A percentile compares a stretch with the other conserved stretches of the same genome.
Evolutionary conservation across 2,329 filamentous ascomycete species (phyloP).

Genomic region (Tolypocladium album): DNA sequence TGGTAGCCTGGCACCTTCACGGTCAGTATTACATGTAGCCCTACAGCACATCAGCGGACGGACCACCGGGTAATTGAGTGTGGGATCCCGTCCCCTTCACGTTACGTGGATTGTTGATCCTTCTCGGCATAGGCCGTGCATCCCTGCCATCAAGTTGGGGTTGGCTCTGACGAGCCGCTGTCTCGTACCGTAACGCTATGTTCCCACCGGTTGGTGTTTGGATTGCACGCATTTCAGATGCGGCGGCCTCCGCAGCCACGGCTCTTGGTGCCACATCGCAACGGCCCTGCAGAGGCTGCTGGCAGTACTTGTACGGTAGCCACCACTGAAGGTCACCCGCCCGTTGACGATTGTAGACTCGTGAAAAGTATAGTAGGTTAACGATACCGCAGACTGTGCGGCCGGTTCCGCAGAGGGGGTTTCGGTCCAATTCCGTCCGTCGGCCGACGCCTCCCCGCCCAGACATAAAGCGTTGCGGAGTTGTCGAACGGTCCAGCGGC

Average conservation of each 20-base stretch:
- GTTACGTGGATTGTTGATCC: too few relatives aligned
- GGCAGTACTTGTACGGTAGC: background rate
- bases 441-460: background rate
- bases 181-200: too few relatives aligned
- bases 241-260: too few relatives aligned
- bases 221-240: too few relatives aligned
- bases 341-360: background rate
- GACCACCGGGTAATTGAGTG: background rate
- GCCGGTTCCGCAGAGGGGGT: background rate
- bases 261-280: background rate
- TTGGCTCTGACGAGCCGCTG: too few relatives aligned
- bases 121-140: too few relatives aligned
- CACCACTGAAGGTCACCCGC: background rate
- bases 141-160: too few relatives aligned
- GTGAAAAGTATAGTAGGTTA: background rate
- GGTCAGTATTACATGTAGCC: background rate
- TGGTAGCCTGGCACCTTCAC: background rate
- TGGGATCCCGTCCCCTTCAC: background rate
- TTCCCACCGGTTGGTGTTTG: too few relatives aligned
- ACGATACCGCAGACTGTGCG: background rate
- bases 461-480: background rate
- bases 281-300: background rate
- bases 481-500: background rate
- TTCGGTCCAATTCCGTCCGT: background rate
- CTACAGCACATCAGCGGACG: background rate